A percentile compares a stretch with the other conserved stretches of the same genome.
phyloP scores from a whole-genome alignment of 2,329 filamentous ascomycete genomes.

The Clarireedia sp. region DNA sequence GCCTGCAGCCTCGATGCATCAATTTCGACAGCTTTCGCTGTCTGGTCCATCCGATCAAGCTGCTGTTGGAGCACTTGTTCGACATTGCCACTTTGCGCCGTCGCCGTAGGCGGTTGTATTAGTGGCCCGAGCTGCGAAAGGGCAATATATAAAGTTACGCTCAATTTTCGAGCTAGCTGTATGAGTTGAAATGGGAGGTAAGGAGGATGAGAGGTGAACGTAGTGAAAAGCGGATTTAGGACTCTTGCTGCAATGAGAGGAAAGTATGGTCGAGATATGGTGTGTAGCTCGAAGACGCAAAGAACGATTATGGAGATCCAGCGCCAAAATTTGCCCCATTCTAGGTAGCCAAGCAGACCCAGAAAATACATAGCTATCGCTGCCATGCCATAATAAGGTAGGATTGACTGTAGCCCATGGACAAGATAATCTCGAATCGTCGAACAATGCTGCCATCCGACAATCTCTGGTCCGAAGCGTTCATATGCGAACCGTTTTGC shows the following conservation, averaged over 20 bases:
- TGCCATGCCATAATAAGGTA: constrained; percentile 54
- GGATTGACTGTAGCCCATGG: constrained; percentile 51
- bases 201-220: constrained; percentile 41
- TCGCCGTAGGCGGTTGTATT: constrained; percentile 33
- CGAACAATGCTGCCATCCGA: constrained; percentile 56
- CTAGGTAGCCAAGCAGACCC: constrained; percentile 57
- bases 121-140: constrained; percentile 73
- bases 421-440: constrained; percentile 67
- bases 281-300: constrained; percentile 48
- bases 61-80: constrained; percentile 50
- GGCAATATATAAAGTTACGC: constrained; percentile 74
- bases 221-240: constrained; percentile 38
- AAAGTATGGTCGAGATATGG: constrained; percentile 46
- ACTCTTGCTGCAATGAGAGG: constrained; percentile 37
- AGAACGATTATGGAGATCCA: constrained; percentile 50
- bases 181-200: constrained; percentile 84
- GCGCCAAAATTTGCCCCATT: constrained; percentile 58
- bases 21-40: constrained; percentile 52
- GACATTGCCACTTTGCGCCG: constrained; percentile 31
- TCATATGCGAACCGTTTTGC: constrained; percentile 81
- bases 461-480: constrained; percentile 69
- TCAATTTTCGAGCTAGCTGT: constrained; percentile 63
- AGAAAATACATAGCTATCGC: constrained; percentile 53
- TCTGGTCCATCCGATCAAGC: constrained; percentile 57
- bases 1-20: constrained; percentile 65